phyloP scores from a whole-genome alignment of 176 grass and related monocot species.

The Miscanthus lutarioriparius region DNA sequence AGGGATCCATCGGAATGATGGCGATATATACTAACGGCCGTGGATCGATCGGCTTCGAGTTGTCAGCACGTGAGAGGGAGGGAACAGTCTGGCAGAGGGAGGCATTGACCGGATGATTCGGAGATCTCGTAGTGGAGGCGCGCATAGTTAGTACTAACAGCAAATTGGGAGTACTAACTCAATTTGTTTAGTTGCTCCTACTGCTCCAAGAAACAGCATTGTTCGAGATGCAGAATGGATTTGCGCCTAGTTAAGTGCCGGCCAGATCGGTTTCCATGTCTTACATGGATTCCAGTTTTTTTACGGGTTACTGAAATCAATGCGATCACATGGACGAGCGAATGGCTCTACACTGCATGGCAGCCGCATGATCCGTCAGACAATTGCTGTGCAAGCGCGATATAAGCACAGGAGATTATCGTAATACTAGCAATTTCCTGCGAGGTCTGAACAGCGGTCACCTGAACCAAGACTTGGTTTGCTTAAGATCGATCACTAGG shows the following conservation, averaged over 20 bases:
- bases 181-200: neutral
- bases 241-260: neutral
- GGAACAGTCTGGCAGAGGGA: slow-evolving; percentile 7
- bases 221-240: slow-evolving; percentile 31
- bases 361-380: neutral
- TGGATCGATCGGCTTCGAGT: neutral
- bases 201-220: neutral
- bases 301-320: neutral
- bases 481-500: neutral
- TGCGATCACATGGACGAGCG: neutral
- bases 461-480: neutral
- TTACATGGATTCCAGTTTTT: neutral
- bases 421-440: neutral
- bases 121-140: neutral
- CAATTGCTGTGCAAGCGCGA: neutral
- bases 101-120: slow-evolving; percentile 37
- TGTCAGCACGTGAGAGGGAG: slow-evolving; percentile 27
- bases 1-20: neutral
- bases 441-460: neutral
- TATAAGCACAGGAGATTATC: neutral
- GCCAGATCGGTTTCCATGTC: neutral
- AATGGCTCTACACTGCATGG: neutral
- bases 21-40: slow-evolving; percentile 21
- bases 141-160: too few species aligned
- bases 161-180: slow-evolving; percentile 20